Conservation (phyloP, 108 stramenopile species). For the Cyclotella atomus region DNA sequence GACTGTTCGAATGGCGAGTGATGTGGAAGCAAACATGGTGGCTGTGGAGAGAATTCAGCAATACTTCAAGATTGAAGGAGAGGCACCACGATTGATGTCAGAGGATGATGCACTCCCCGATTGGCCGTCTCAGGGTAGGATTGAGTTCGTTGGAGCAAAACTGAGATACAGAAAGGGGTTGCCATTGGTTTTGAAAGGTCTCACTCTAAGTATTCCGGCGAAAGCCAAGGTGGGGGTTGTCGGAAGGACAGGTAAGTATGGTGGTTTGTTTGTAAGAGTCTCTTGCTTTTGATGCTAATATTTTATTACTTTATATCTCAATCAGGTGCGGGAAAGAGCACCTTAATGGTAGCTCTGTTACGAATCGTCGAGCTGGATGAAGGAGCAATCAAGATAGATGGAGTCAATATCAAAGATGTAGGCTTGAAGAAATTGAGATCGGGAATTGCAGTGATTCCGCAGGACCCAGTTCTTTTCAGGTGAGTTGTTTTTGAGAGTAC, state of each 20-base stretch:
- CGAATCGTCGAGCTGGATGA: constrained; percentile 76
- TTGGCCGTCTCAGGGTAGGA: constrained; percentile 83
- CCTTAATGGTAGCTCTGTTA: constrained; percentile 84
- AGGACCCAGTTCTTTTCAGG: constrained; percentile 93
- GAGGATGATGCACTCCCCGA: constrained; percentile 40
- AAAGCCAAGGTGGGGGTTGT: constrained; percentile 84
- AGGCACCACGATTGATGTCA: constrained; percentile 57
- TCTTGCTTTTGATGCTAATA: background rate
- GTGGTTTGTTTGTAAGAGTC: too few relatives aligned
- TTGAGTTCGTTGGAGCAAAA: constrained; percentile 68
- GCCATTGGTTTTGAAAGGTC: constrained; percentile 91
- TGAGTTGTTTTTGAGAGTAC: background rate
- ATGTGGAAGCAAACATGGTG: constrained; percentile 93
- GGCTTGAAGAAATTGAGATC: constrained; percentile 82
- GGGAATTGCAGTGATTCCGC: constrained; percentile 93
- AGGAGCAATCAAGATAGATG: constrained; percentile 89
- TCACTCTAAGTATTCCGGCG: constrained; percentile 71
- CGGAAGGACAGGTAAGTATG: constrained; percentile 78
- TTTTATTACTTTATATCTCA: constrained; percentile 21
- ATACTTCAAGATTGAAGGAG: constrained; percentile 64
- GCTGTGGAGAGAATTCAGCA: constrained; percentile 89
- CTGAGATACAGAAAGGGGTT: constrained; percentile 84
- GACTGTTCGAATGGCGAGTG: constrained; percentile 91
- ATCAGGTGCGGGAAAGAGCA: constrained; percentile 89
- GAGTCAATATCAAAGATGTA: constrained; percentile 73